phyloP scores from a whole-genome alignment of 1,139 yeast genomes.

The Kodamaea sp. region DNA sequence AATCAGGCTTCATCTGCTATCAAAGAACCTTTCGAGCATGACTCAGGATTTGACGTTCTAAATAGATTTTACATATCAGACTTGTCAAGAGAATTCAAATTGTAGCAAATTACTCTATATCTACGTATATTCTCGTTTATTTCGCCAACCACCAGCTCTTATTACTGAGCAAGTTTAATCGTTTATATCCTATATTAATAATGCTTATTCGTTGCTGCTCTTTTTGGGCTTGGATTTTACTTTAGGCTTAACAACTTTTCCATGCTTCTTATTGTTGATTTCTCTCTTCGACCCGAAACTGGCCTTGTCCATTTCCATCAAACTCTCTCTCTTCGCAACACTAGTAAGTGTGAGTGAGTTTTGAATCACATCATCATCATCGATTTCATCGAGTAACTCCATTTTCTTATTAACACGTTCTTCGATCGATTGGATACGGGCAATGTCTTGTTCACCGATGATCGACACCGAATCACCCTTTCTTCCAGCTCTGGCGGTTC shows the following conservation, averaged over 20 bases:
- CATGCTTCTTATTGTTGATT: constrained; percentile 47
- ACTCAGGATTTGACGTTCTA: too few relatives aligned
- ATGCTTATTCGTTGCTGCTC: not conserved
- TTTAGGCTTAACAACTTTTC: constrained; percentile 6
- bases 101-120: too few relatives aligned
- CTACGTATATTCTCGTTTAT: not conserved
- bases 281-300: constrained; percentile 74
- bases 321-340: constrained; percentile 83
- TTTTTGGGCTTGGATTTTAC: constrained; percentile 3
- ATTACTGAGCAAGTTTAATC: not conserved
- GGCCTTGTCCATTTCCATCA: constrained; percentile 91
- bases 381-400: constrained; percentile 64
- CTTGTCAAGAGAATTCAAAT: too few relatives aligned
- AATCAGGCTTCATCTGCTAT: too few relatives aligned
- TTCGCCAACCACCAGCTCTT: not conserved
- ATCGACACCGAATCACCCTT: constrained; percentile 55
- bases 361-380: constrained; percentile 73
- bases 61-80: too few relatives aligned
- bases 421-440: constrained; percentile 80
- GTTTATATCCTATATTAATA: not conserved
- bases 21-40: too few relatives aligned
- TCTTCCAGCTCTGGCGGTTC: constrained; percentile 99
- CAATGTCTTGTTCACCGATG: constrained; percentile 81
- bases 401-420: constrained; percentile 75
- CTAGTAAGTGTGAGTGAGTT: constrained; percentile 66